These are phyloP conservation scores for Pterulicium gracile DNA, from an alignment of 1,284 basidiomycete genomes.

Conservation along the genomic window DNA sequence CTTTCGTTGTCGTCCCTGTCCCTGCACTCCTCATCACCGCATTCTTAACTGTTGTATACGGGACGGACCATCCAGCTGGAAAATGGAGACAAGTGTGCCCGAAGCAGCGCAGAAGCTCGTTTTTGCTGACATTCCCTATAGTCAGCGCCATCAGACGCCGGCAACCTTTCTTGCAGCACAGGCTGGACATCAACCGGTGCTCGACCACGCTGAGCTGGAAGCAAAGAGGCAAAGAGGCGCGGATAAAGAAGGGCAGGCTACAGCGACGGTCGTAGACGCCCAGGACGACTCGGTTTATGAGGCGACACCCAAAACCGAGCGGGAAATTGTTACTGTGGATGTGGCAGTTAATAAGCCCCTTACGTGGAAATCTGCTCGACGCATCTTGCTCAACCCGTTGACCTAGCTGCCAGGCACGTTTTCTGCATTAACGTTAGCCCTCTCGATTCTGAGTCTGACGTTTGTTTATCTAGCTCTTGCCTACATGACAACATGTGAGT, in stretches of 20 bases:
- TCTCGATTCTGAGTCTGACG: neutral
- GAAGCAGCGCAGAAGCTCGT: too few species aligned
- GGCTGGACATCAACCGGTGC: neutral
- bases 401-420: slow-evolving; percentile 55
- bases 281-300: neutral
- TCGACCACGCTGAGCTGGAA: neutral
- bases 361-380: slow-evolving; percentile 23
- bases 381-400: slow-evolving; percentile 32
- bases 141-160: slow-evolving; percentile 26
- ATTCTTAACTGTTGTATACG: slow-evolving; percentile 33
- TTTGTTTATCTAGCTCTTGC: neutral
- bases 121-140: neutral
- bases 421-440: neutral
- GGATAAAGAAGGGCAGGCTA: slow-evolving; percentile 9
- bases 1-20: slow-evolving; percentile 49
- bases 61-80: slow-evolving; percentile 51
- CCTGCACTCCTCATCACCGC: slow-evolving; percentile 42
- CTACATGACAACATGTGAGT: slow-evolving; percentile 25
- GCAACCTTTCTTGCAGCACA: neutral
- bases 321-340: slow-evolving; percentile 23
- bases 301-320: neutral
- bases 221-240: neutral
- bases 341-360: slow-evolving; percentile 40
- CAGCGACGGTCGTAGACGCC: slow-evolving; percentile 9
- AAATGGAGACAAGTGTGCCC: slow-evolving; percentile 35